Percentiles rank a stretch among this genome's conserved stretches.
phyloP scores from a whole-genome alignment of 495 filamentous ascomycete genomes.

The Talaromyces adpressus region DNA sequence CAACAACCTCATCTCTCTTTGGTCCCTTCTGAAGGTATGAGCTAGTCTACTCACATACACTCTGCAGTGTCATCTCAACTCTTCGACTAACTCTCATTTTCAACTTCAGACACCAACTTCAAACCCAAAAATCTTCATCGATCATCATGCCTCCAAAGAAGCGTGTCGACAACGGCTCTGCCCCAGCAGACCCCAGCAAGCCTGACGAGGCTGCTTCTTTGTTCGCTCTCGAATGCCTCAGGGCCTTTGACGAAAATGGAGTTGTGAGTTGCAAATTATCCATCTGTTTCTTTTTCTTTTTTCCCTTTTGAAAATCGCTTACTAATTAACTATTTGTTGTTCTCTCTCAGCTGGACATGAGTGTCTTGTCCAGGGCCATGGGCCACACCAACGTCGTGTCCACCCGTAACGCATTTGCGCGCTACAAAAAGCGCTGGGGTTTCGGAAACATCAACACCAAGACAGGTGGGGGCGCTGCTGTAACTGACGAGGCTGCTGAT shows the following conservation, averaged over 20 bases:
- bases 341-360: conserved; percentile 1
- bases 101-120: not conserved
- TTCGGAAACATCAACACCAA: not conserved
- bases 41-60: not conserved
- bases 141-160: conserved; percentile 6
- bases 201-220: not conserved
- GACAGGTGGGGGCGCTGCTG: not conserved
- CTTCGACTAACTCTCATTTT: not conserved
- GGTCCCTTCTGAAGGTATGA: not conserved
- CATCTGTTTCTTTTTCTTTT: not conserved
- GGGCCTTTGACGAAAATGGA: not conserved
- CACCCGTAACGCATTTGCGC: not conserved
- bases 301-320: not conserved
- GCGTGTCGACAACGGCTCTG: not conserved
- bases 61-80: not conserved
- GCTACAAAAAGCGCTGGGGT: not conserved
- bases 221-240: not conserved
- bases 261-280: not conserved
- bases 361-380: not conserved
- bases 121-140: not conserved
- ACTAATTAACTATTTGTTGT: not conserved
- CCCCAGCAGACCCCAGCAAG: not conserved
- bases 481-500: not conserved
- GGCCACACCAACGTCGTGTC: conserved; percentile 3
- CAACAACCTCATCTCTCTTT: not conserved